Percentiles rank a stretch among this genome's conserved stretches.
These are phyloP conservation scores for Pichia sp. DNA, from an alignment of 1,139 yeast genomes.

Conservation along the genomic window DNA sequence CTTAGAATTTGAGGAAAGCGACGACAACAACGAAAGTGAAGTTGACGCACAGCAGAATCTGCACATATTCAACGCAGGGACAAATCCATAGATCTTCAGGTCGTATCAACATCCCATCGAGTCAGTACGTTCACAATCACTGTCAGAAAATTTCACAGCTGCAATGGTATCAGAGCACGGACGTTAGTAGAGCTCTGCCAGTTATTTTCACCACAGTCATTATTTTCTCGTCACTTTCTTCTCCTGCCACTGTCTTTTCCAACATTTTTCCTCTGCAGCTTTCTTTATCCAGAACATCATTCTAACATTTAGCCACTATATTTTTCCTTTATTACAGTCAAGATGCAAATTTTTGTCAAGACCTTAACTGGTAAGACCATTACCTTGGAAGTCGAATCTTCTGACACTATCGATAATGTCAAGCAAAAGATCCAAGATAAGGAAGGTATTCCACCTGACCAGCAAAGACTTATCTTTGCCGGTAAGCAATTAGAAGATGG, in stretches of 20 bases:
- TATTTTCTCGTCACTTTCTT: not conserved
- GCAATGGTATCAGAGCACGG: too few species aligned
- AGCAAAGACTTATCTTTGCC: constrained; percentile 88
- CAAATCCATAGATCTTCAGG: too few species aligned
- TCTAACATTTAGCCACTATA: constrained; percentile 11
- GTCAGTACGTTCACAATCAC: too few species aligned
- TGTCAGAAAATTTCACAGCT: too few species aligned
- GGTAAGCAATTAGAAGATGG: constrained; percentile 95
- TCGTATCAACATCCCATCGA: too few species aligned
- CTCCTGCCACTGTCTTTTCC: not conserved
- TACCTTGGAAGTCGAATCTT: constrained; percentile 91
- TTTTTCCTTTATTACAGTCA: constrained; percentile 20
- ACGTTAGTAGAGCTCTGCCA: too few species aligned
- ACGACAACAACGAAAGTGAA: too few species aligned
- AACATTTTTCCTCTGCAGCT: not conserved
- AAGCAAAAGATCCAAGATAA: constrained; percentile 91
- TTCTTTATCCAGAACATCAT: not conserved
- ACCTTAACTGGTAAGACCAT: constrained; percentile 87
- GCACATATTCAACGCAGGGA: too few species aligned
- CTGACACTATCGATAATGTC: constrained; percentile 92
- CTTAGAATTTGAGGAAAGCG: too few species aligned
- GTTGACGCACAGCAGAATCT: too few species aligned
- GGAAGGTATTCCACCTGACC: constrained; percentile 95
- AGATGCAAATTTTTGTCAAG: constrained; percentile 78
- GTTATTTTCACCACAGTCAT: too few species aligned